Percentiles rank a stretch among this genome's conserved stretches.
Evolutionary conservation across 352 stramenopile species (phyloP).

Genomic region (Phytophthora nicotianae): DNA sequence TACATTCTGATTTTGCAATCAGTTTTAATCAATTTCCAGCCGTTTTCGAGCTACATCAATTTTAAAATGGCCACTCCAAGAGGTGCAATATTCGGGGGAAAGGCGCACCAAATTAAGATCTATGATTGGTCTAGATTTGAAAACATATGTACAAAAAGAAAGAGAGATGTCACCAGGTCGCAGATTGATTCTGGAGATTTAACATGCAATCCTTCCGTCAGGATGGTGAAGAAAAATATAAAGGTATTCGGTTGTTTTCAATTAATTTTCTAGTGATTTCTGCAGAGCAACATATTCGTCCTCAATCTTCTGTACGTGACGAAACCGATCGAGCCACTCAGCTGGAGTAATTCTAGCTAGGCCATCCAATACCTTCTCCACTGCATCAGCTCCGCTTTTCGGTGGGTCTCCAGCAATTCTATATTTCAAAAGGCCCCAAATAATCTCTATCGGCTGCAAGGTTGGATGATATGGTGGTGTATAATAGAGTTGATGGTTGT

Average conservation of each 20-base stretch:
- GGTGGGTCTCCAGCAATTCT: not conserved
- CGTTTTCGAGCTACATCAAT: not conserved
- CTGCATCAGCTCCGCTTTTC: not conserved
- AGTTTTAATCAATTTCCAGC: conserved; percentile 1
- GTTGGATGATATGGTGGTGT: conserved; percentile 8
- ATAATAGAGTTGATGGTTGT: conserved; percentile 3
- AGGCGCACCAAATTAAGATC: not conserved
- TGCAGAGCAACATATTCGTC: not conserved
- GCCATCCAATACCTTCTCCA: too few species aligned
- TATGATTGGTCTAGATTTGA: not conserved
- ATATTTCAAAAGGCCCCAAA: conserved; percentile 1
- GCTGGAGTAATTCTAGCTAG: too few species aligned
- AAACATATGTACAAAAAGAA: not conserved
- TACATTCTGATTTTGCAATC: conserved; percentile 2
- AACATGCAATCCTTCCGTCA: not conserved
- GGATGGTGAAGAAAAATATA: not conserved
- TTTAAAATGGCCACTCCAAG: not conserved
- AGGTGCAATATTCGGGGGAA: not conserved
- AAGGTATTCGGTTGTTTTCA: not conserved
- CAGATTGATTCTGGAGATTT: not conserved
- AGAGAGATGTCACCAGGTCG: not conserved
- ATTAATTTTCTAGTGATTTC: not conserved
- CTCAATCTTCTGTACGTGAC: conserved; percentile 5
- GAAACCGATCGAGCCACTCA: too few species aligned
- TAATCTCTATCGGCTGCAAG: conserved; percentile 13